phyloP scores from a whole-genome alignment of 176 grass and related monocot genomes.

The Carex cristatella region DNA sequence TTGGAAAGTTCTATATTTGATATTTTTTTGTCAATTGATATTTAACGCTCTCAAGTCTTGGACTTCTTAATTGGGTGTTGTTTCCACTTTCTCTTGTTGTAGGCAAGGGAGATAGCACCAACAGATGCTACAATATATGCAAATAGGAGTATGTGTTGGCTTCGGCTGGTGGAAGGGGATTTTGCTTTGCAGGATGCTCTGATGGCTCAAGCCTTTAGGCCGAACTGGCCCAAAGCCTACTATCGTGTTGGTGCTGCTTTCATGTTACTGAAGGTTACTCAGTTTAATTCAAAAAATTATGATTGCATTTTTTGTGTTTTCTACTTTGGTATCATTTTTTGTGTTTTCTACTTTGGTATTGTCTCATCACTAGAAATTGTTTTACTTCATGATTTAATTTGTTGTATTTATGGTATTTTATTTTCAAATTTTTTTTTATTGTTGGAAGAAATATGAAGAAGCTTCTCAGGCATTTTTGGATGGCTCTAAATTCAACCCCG shows the following conservation, averaged over 20 bases:
- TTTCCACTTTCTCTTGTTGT: not conserved
- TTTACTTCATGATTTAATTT: not conserved
- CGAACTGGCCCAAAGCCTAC: not conserved
- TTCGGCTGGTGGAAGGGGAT: not conserved
- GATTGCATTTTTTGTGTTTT: not conserved
- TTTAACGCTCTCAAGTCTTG: not conserved
- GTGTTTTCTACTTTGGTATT: not conserved
- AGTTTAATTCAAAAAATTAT: not conserved
- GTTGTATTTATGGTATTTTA: not conserved
- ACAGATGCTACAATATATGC: not conserved
- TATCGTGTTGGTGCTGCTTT: not conserved
- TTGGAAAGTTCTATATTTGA: not conserved
- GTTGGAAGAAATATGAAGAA: not conserved
- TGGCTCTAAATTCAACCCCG: not conserved
- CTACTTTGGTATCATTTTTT: not conserved
- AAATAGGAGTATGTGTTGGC: not conserved
- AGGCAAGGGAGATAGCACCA: not conserved
- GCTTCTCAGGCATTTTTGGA: not conserved
- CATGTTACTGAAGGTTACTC: not conserved
- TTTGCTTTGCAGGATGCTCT: not conserved
- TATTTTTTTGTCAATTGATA: not conserved
- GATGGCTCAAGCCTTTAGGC: not conserved
- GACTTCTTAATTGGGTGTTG: not conserved
- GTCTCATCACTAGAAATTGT: not conserved
- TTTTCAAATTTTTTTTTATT: not conserved